Conservation (phyloP, 495 filamentous ascomycete species). For the Astrothelium macrocarpum region DNA sequence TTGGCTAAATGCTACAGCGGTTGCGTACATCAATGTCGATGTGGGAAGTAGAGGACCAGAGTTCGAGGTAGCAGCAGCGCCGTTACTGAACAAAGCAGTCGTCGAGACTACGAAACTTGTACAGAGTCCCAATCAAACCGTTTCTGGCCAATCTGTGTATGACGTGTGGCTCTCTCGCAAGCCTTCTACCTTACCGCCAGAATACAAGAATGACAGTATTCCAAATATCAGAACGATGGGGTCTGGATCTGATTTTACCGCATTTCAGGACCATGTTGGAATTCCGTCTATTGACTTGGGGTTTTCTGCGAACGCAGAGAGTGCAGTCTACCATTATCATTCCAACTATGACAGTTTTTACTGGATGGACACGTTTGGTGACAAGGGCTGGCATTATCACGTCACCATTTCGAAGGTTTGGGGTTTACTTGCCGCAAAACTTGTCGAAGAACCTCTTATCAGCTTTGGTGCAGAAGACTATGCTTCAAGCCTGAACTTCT, state of each 20-base stretch:
- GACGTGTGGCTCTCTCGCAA: conserved; percentile 39
- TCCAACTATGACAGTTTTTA: conserved; percentile 68
- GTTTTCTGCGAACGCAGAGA: conserved; percentile 35
- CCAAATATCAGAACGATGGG: conserved; percentile 44
- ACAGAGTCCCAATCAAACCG: conserved; percentile 65
- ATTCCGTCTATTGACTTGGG: conserved; percentile 55
- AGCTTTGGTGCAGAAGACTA: conserved; percentile 36
- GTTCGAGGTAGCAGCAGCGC: conserved; percentile 55
- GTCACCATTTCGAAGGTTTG: conserved; percentile 50
- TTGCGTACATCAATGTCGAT: conserved; percentile 68
- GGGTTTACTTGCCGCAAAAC: conserved; percentile 35
- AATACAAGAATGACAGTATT: conserved; percentile 41
- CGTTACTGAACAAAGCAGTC: conserved; percentile 69
- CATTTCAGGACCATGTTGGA: conserved; percentile 65
- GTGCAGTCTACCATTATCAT: conserved; percentile 63
- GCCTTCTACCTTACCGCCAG: neutral
- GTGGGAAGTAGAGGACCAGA: conserved; percentile 46
- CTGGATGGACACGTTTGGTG: conserved; percentile 66
- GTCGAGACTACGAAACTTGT: conserved; percentile 59
- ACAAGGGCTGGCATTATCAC: conserved; percentile 54
- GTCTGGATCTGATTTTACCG: conserved; percentile 63
- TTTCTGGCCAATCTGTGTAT: conserved; percentile 53
- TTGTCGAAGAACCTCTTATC: conserved; percentile 34
- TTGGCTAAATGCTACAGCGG: conserved; percentile 49
- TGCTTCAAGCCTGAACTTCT: conserved; percentile 28